phyloP scores from a whole-genome alignment of 2,329 filamentous ascomycete genomes.

The Zymoseptoria crescenta region DNA sequence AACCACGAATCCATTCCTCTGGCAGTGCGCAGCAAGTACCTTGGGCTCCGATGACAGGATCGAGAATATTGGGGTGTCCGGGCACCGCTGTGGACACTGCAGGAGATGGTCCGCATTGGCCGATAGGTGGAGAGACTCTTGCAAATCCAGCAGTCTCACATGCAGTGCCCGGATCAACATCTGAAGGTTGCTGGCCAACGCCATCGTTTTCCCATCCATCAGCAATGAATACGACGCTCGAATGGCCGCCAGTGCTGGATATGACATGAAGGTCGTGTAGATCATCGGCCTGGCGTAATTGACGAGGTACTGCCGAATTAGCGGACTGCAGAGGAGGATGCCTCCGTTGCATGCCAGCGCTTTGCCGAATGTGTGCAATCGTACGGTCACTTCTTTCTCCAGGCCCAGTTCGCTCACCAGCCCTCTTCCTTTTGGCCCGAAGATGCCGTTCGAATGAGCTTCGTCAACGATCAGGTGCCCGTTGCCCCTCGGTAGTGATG shows the following conservation, averaged over 20 bases:
- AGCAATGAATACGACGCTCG: constrained; percentile 52
- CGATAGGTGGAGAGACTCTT: constrained; percentile 23
- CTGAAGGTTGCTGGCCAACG: constrained; percentile 40
- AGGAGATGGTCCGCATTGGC: constrained; percentile 16
- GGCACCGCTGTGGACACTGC: constrained; percentile 30
- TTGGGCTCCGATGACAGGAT: constrained; percentile 53
- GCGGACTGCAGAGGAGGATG: constrained; percentile 53
- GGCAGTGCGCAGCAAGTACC: constrained; percentile 52
- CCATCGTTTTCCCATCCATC: constrained; percentile 41
- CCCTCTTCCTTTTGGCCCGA: constrained; percentile 50
- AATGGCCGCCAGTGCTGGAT: constrained; percentile 53
- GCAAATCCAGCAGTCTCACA: constrained; percentile 36
- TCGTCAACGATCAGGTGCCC: constrained; percentile 60
- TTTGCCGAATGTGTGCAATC: constrained; percentile 61
- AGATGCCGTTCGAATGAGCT: constrained; percentile 57
- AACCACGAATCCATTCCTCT: constrained; percentile 51
- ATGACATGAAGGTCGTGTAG: constrained; percentile 63
- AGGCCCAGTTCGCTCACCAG: constrained; percentile 51
- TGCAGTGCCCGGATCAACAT: constrained; percentile 41
- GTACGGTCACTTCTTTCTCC: constrained; percentile 48
- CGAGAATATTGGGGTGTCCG: constrained; percentile 57
- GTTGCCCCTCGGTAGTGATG: constrained; percentile 49
- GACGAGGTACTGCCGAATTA: constrained; percentile 57
- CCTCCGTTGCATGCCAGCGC: constrained; percentile 60
- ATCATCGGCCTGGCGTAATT: constrained; percentile 71